Evolutionary conservation across 108 stramenopile genomes (phyloP).

Genomic region (Asterionellopsis glacialis): DNA sequence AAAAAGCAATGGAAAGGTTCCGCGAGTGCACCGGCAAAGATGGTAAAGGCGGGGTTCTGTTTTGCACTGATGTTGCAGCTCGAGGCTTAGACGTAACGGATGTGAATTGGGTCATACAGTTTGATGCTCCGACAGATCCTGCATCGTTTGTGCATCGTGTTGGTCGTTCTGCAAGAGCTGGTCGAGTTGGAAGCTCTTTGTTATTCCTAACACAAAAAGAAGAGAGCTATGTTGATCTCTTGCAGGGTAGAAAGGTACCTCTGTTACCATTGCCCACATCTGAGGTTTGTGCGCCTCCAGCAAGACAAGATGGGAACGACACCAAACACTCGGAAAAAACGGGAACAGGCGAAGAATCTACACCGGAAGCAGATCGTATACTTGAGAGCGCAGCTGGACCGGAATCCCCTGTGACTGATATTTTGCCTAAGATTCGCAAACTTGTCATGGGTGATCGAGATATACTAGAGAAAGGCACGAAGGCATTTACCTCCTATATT

Average conservation of each 20-base stretch:
- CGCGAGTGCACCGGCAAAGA: slow-evolving; percentile 24
- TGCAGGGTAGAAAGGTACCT: slow-evolving; percentile 81
- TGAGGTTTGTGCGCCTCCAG: slow-evolving; percentile 51
- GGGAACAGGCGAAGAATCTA: neutral
- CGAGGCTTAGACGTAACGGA: slow-evolving; percentile 95
- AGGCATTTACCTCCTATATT: slow-evolving; percentile 91
- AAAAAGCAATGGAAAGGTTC: slow-evolving; percentile 85
- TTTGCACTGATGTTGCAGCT: slow-evolving; percentile 98
- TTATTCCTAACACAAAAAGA: slow-evolving; percentile 90
- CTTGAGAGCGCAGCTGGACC: slow-evolving; percentile 32
- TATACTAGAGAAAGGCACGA: slow-evolving; percentile 94
- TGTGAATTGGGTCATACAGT: slow-evolving; percentile 95
- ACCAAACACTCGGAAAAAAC: slow-evolving; percentile 9
- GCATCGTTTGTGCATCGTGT: slow-evolving; percentile 96
- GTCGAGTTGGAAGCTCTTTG: slow-evolving; percentile 77
- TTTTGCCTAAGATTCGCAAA: slow-evolving; percentile 64
- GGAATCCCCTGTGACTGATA: slow-evolving; percentile 28
- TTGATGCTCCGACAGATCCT: slow-evolving; percentile 95
- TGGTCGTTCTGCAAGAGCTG: slow-evolving; percentile 94
- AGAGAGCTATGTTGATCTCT: slow-evolving; percentile 90
- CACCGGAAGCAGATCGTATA: slow-evolving; percentile 6
- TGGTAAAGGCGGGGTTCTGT: slow-evolving; percentile 65
- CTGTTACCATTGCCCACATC: slow-evolving; percentile 43
- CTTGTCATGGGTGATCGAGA: slow-evolving; percentile 88
- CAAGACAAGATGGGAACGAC: slow-evolving; percentile 12